Percentiles rank a stretch among this genome's conserved stretches.
phyloP scores from a whole-genome alignment of 75 land plant species.

The Adiantum capillusveneris region DNA sequence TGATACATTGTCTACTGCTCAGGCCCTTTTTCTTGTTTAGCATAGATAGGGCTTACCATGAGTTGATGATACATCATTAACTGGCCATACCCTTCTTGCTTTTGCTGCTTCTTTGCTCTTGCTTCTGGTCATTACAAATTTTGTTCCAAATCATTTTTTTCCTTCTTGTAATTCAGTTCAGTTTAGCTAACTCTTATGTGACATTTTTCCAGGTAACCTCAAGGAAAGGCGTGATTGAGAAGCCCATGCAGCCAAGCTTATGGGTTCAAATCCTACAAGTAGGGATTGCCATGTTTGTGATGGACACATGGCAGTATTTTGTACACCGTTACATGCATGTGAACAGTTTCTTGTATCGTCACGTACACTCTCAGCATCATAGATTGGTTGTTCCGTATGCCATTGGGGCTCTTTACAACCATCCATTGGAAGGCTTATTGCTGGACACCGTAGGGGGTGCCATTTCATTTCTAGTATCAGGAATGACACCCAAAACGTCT shows the following conservation, averaged over 20 bases:
- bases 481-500: conserved; percentile 64
- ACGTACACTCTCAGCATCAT: conserved; percentile 73
- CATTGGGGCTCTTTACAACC: conserved; percentile 73
- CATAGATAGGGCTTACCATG: too few species aligned
- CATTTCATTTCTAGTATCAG: conserved; percentile 56
- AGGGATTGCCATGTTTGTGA: conserved; percentile 45
- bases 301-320: conserved; percentile 86
- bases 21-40: too few species aligned
- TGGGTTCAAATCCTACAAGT: conserved; percentile 30
- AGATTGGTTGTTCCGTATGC: conserved; percentile 69
- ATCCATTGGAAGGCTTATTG: conserved; percentile 69
- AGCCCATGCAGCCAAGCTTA: conserved; percentile 28
- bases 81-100: too few species aligned
- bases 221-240: neutral
- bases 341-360: conserved; percentile 66
- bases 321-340: conserved; percentile 73
- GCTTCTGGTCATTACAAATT: too few species aligned
- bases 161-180: too few species aligned
- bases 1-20: too few species aligned
- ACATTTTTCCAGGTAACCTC: neutral
- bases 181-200: too few species aligned
- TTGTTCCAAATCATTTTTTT: too few species aligned
- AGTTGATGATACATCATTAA: too few species aligned
- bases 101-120: too few species aligned
- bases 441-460: conserved; percentile 83